Base-by-base conservation (phyloP, 306 rosid genomes). In the Casuarina equisetifolia region DNA sequence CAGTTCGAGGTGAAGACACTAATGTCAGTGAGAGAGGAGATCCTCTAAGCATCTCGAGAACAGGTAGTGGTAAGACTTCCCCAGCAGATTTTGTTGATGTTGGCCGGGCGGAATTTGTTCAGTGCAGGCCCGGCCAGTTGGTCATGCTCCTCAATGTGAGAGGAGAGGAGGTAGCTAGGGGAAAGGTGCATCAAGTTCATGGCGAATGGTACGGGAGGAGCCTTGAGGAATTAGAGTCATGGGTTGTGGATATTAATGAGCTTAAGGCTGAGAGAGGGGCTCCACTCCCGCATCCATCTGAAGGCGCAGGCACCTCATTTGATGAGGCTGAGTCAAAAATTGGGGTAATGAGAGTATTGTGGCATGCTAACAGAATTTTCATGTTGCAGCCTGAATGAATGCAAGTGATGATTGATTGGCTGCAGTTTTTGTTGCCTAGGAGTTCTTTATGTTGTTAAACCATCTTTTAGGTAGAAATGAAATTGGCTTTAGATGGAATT, bases 321-420 rank as follows among this genome's bases (percentile, higher is more conserved):
- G 85, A 86, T 17, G 98, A 91, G 69, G 92, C 97, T 76, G 91
- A 86, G 79, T 57, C 74, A 39, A 90, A 85, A 84, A 70, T 88
- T 2, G 97, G 97, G 66, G 86, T 89, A 51, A 89, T 89, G 92
- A 81, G 96, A 84, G 93, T 91, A 68, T 75, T 91, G 73, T 94
- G 98, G 98, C 91, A 88, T 87, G 77, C 84, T 3, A 89, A 75
- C 80, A 87, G 83, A 89, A 61, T 85, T 52, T 82, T 76, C 57
- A 64, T 43, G 9, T 45, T 82, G 83, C 82, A 78, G 80, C 76
- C 90, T 25, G 69, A 85, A 66, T 59, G 82, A 84, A 64, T 49
- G 87, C 15, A 35, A 75, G 6, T 25, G 76, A 79, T 52, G 68
- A 72, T 70, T 72, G 72, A 39, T n/a, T 66, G 44, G 62, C 55